phyloP scores from a whole-genome alignment of 2,329 filamentous ascomycete genomes.

The Endocalyx cinctus region DNA sequence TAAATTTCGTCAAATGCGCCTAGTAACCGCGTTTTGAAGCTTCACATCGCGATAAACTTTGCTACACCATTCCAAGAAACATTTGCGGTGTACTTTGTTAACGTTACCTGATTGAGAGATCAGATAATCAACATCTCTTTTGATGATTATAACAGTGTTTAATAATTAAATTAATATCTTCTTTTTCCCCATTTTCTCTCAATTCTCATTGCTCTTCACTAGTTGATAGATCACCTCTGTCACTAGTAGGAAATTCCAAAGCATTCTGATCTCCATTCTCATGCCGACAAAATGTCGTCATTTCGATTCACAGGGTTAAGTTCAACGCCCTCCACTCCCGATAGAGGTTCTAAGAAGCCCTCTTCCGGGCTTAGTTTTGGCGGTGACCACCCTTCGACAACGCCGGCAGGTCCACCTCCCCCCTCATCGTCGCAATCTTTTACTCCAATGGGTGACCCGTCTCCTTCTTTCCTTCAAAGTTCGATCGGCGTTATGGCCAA shows the following conservation, averaged over 20 bases:
- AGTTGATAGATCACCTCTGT: neutral
- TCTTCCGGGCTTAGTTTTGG: slow-evolving; percentile 35
- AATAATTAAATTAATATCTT: no score
- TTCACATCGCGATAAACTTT: no score
- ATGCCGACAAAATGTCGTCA: slow-evolving; percentile 18
- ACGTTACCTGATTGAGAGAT: no score
- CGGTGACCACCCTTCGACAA: slow-evolving; percentile 44
- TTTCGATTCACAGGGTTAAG: slow-evolving; percentile 39
- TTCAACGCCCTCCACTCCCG: slow-evolving; percentile 46
- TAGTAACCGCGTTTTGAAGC: no score
- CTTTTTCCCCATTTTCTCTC: no score
- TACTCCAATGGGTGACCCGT: slow-evolving; percentile 52
- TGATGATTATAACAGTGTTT: no score
- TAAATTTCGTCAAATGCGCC: no score
- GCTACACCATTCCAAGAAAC: no score
- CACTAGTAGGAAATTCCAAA: slow-evolving; percentile 4
- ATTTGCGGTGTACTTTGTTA: no score
- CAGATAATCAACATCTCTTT: no score
- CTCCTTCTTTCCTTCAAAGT: slow-evolving; percentile 50
- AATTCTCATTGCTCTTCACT: no score
- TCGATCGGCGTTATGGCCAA: slow-evolving; percentile 42
- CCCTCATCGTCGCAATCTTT: slow-evolving; percentile 49
- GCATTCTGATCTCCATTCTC: slow-evolving; percentile 9
- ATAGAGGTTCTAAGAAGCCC: slow-evolving; percentile 30
- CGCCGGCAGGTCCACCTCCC: slow-evolving; percentile 46